These are phyloP conservation scores for Collybia nuda DNA, from an alignment of 768 basidiomycete genomes.

Conservation along the genomic window DNA sequence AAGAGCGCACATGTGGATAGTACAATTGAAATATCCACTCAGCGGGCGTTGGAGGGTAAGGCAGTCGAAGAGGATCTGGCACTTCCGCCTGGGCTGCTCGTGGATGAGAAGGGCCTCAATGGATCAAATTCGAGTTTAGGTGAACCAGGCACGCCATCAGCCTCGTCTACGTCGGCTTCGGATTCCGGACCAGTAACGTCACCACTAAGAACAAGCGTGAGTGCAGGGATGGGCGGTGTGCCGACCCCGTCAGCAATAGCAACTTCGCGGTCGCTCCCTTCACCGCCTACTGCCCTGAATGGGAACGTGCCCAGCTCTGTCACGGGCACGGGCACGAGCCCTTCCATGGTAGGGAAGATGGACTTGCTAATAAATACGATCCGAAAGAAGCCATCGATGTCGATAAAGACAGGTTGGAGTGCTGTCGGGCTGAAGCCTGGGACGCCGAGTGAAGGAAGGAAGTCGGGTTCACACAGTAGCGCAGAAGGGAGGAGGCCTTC, in stretches of 20 bases:
- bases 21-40: not conserved
- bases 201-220: not conserved
- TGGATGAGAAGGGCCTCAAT: too few relatives aligned
- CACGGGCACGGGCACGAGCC: not conserved
- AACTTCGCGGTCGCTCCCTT: conserved; percentile 10
- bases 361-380: conserved; percentile 26
- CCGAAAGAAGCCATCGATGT: conserved; percentile 32
- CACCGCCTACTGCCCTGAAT: conserved; percentile 9
- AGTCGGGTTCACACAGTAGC: too few relatives aligned
- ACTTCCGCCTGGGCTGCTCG: not conserved
- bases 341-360: conserved; percentile 12
- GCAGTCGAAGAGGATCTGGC: not conserved
- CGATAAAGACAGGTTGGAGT: conserved; percentile 9
- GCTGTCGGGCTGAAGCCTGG: not conserved
- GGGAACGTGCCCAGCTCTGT: not conserved
- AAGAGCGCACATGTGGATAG: too few relatives aligned
- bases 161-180: conserved; percentile 20
- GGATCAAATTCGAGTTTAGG: too few relatives aligned
- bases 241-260: conserved; percentile 21
- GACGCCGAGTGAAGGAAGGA: too few relatives aligned
- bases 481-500: too few relatives aligned
- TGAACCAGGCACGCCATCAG: conserved; percentile 11
- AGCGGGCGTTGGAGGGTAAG: not conserved
- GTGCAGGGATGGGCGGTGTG: conserved; percentile 4
- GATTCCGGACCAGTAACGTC: conserved; percentile 12